Base-by-base conservation (phyloP, 495 filamentous ascomycete species). In the Podospora anserina region DNA sequence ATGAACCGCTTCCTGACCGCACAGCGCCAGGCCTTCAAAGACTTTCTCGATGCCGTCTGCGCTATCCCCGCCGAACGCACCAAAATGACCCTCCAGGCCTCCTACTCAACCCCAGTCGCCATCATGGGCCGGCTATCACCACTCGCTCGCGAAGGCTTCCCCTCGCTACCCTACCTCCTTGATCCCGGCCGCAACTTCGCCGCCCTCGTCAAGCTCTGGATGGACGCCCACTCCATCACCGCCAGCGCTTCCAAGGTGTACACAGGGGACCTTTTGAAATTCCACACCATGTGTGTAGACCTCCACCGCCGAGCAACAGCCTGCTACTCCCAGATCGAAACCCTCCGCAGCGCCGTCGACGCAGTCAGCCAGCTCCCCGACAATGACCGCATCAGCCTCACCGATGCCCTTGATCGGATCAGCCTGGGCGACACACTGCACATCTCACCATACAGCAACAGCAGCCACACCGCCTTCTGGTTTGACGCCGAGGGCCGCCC, bases 141-240 rank as follows among this genome's bases (percentile, higher is more conserved):
- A 11, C 89, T 91, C 9, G 93, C 91, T 23, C 87, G 92, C 59
- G 96, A 99, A 81, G 95, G 95, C 0, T 98, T 97, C 70, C 96
- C 94, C 7, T 94, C 91, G 39, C 86, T 99, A 28, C 95, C 95
- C 0, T 97, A 97, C 75, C 85, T 99, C 15, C 91, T 99, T 73
- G 95, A 99, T 71, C 90, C 94, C 67, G 88, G 93, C 4, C 88
- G 92, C 63, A 92, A 90, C 76, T 97, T 92, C 74, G 93, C 95
- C 11, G 89, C 88, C n/a, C 80, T 99, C 19, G 90, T 96, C 61
- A 89, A 89, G 66, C 84, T 98, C 44, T 99, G 95, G 95, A 84
- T 95, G 18, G 90, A 93, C 53, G 75, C 81, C 19, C 82, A 84
- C 44, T 78, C 81, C 78, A 68, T 80, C 78, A 58, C 83, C 79